Percentiles rank a stretch among this genome's conserved stretches.
Conservation (phyloP, 345 rosid species). For the Stellera chamaejasme region DNA sequence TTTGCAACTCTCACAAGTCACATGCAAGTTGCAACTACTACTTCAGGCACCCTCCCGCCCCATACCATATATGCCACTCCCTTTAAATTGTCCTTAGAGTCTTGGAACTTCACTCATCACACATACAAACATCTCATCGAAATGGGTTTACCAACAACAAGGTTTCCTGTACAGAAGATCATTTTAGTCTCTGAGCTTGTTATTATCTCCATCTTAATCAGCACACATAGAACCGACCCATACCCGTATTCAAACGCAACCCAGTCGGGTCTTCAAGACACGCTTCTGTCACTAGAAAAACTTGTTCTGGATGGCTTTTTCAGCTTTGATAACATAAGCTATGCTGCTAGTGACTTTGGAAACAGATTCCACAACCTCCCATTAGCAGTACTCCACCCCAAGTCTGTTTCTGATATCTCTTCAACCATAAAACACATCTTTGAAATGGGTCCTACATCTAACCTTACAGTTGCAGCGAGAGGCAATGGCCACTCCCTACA, state of each 20-base stretch:
- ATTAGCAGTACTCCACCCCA: constrained; percentile 63
- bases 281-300: constrained; percentile 26
- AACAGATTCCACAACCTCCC: constrained; percentile 59
- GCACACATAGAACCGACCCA: constrained; percentile 40
- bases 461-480: constrained; percentile 79
- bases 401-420: constrained; percentile 77
- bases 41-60: no score
- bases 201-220: constrained; percentile 48
- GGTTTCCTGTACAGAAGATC: constrained; percentile 35
- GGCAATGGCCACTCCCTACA: constrained; percentile 95
- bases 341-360: constrained; percentile 86
- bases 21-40: constrained; percentile 15
- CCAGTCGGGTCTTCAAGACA: constrained; percentile 22
- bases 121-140: constrained; percentile 5
- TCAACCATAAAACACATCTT: constrained; percentile 42
- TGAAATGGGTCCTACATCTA: constrained; percentile 50
- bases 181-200: constrained; percentile 35
- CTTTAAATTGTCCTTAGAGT: constrained; percentile 54
- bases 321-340: constrained; percentile 39
- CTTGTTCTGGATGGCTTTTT: constrained; percentile 60
- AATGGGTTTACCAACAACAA: constrained; percentile 43
- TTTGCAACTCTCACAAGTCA: neutral
- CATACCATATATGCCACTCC: constrained; percentile 46
- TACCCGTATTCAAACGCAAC: constrained; percentile 36
- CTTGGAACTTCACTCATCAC: no score